Evolutionary conservation across 2,329 filamentous ascomycete genomes (phyloP).

Genomic region (Colletotrichum eremochloae): DNA sequence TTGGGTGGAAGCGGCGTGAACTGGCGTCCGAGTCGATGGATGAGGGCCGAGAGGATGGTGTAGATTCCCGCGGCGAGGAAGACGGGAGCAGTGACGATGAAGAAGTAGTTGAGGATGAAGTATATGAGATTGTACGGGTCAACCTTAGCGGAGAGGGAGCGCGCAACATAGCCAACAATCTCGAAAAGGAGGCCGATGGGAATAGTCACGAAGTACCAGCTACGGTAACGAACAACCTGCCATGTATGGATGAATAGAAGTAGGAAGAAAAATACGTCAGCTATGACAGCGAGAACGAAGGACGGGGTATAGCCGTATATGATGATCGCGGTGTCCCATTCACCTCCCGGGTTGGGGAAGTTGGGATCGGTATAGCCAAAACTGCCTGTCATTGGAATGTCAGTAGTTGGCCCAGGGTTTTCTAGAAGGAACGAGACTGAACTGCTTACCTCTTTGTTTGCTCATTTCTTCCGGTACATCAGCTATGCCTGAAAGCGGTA

Average conservation of each 20-base stretch:
- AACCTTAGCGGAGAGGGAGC: slow-evolving; percentile 60
- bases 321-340: slow-evolving; percentile 62
- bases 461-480: not conserved
- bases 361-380: slow-evolving; percentile 62
- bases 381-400: slow-evolving; percentile 37
- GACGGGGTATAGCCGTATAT: slow-evolving; percentile 65
- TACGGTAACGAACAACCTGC: slow-evolving; percentile 53
- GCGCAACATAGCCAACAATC: slow-evolving; percentile 63
- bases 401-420: not conserved
- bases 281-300: slow-evolving; percentile 59
- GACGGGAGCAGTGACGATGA: slow-evolving; percentile 71
- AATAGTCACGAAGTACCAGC: slow-evolving; percentile 63
- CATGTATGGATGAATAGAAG: slow-evolving; percentile 54
- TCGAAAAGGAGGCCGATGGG: slow-evolving; percentile 61
- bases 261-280: slow-evolving; percentile 58
- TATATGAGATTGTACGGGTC: slow-evolving; percentile 67
- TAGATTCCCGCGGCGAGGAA: slow-evolving; percentile 70
- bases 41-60: slow-evolving; percentile 65
- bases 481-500: slow-evolving; percentile 30
- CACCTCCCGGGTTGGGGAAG: slow-evolving; percentile 62
- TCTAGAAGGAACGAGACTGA: not conserved
- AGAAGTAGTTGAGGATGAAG: slow-evolving; percentile 72
- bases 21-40: slow-evolving; percentile 57
- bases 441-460: slow-evolving; percentile 32
- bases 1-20: slow-evolving; percentile 61